Evolutionary conservation across 1,284 basidiomycete species (phyloP), one percentile per base, ranked within the genome.

Genomic region (Cryptococcus sp.): DNA sequence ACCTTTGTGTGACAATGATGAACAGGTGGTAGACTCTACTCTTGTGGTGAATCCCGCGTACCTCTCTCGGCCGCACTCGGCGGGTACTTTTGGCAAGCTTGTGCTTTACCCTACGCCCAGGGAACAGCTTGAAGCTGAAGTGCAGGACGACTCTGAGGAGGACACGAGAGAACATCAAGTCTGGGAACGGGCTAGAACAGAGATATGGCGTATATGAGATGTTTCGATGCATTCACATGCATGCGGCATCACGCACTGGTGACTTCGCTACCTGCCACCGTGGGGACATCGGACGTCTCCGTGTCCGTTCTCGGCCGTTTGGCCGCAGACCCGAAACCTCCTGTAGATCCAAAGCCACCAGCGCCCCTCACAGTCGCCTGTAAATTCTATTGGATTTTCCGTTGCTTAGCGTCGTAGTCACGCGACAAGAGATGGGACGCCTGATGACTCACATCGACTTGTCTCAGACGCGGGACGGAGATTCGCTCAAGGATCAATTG

Each of bases 311-410:
- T 68, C 16, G 61, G 61, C 56, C 63, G 67, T 49, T 69, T 69
- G 30, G 59, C 50, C 3, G 54, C 53, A 7, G 52, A 41, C 4
- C 65, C 71, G 38, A 81, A 81, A 3, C 79, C 82, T n/a, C 94
- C 95, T 2, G 94, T 98, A 2, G 93, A 97, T 0, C 94, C 95
- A 67, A 96, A 98, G 0, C 93, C 95, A 45, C 87, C 88, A n/a
- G 82, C 82, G 13, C 94, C 95, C 30, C 95, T 86, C 19, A 85
- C 71, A 0, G 95, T 97, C 60, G 87, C 86, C 52, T 91, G 88
- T 8, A 98, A 85, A 8, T 64, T 86, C 83, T 90, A 91, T 68
- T 22, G 30, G 27, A 16, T 47, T 22, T 25, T 54, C 49, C 47
- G 8, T 40, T 27, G 43, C 16, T 45, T 27, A 25, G 25, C 19